Base-by-base conservation (phyloP, 2,329 filamentous ascomycete genomes). In the Aspergillus piperis region DNA sequence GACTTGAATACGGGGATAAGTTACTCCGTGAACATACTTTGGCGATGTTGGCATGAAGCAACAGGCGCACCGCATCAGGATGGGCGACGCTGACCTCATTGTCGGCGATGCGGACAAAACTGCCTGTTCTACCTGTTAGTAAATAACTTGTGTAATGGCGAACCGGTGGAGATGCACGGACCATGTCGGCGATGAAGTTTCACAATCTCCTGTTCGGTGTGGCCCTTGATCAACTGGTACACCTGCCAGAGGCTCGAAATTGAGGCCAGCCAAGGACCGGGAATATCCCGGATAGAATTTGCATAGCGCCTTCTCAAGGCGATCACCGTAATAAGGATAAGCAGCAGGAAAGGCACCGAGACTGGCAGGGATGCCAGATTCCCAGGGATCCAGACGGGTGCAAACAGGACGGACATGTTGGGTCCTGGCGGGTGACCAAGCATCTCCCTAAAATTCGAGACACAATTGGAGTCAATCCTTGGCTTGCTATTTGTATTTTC, bases 31-130 rank as follows among this genome's bases (percentile, higher is more conserved):
- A 30, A 21, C 23, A 10, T 63, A 66, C 62, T 57, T 68, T 70
- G 11, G 53, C 32, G 19, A 70, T 66, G 3, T 67, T 68, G 1
- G 66, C 68, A 27, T 74, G 62, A 1, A 80, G 70, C 11, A 81
- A 66, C 48, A 72, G 66, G 19, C 69, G 70, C 19, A 80, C 69
- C 13, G 73, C 80, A 60, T 79, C 73, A 1, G 78, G 75, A 62
- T 82, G 75, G 54, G 72, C 72, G 41, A 82, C 72, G 59, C 76
- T 80, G 61, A 82, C 73, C 71, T 82, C 79, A 54, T 81, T 75
- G 25, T 74, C 70, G 5, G 72, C 70, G 32, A 81, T 79, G 15
- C 80, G 77, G 30, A 82, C 75, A 64, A 81, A 81, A 32, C 72
- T 65, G 2, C 75, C 73, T 75, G 47, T 30, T 11, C 30, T 17